A percentile compares a stretch with the other conserved stretches of the same genome.
Evolutionary conservation across 129 eudicot genomes (phyloP).

Genomic region (Tagetes erecta): DNA sequence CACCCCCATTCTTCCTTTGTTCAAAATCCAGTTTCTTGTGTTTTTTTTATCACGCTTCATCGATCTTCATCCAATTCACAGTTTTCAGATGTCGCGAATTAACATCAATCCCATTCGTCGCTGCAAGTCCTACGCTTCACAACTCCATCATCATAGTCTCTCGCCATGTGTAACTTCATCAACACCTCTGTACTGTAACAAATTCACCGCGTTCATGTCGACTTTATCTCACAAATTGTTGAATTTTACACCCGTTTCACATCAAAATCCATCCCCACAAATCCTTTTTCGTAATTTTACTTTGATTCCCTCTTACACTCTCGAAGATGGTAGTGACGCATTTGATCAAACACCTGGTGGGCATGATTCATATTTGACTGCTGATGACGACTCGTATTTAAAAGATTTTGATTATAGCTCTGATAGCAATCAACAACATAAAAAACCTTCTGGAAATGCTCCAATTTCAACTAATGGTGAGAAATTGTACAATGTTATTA

Average conservation of each 20-base stretch:
- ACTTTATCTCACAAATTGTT: not conserved
- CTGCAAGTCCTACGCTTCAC: constrained; percentile 9
- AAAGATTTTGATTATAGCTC: constrained; percentile 3
- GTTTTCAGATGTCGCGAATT: constrained; percentile 22
- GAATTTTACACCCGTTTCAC: constrained; percentile 1
- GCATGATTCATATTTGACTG: constrained; percentile 25
- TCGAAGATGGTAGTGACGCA: constrained; percentile 27
- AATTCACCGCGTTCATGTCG: constrained; percentile 14
- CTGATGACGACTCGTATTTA: constrained; percentile 40
- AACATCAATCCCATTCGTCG: not conserved
- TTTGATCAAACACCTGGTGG: constrained; percentile 35
- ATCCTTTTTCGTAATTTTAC: not conserved
- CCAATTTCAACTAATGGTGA: constrained; percentile 38
- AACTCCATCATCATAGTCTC: constrained; percentile 11
- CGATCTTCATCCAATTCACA: not conserved
- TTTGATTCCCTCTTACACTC: constrained; percentile 25
- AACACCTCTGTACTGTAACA: constrained; percentile 9
- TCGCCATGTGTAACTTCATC: constrained; percentile 19
- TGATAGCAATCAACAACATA: constrained; percentile 17
- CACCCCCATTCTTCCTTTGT: too few species aligned
- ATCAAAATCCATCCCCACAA: constrained; percentile 1
- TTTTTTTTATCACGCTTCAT: not conserved
- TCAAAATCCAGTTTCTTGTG: too few species aligned
- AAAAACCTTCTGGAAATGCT: constrained; percentile 16
- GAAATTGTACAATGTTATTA: constrained; percentile 47